Percentiles rank a stretch among this genome's conserved stretches.
phyloP scores from a whole-genome alignment of 495 filamentous ascomycete species.

The Bombardia bombarda region DNA sequence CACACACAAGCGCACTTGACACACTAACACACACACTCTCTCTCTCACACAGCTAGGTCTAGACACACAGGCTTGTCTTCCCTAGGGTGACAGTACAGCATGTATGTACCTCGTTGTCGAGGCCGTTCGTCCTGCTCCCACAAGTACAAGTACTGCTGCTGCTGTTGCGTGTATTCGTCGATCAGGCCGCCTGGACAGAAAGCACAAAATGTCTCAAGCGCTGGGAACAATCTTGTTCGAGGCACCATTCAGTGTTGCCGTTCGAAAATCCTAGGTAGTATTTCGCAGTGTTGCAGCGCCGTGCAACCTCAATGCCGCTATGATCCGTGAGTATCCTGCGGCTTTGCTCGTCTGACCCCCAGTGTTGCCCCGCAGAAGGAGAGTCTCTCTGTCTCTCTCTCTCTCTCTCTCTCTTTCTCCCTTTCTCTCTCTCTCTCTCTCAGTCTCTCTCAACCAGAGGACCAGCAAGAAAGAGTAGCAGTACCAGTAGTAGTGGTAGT shows the following conservation, averaged over 20 bases:
- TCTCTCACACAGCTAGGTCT: background rate
- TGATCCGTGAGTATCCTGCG: slow-evolving; percentile 12
- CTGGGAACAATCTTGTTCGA: slow-evolving; percentile 7
- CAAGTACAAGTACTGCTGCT: background rate
- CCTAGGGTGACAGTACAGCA: background rate
- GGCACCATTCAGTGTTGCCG: slow-evolving; percentile 5
- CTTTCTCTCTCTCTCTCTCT: too few species aligned
- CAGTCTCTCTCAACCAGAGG: too few species aligned
- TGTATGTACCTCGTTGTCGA: too few species aligned
- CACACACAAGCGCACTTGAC: too few species aligned
- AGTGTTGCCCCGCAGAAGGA: slow-evolving; percentile 8
- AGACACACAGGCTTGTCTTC: slow-evolving; percentile 1
- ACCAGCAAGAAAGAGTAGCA: too few species aligned
- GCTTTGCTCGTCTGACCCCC: slow-evolving; percentile 9
- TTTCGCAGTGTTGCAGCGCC: slow-evolving; percentile 24
- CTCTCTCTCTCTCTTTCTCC: background rate
- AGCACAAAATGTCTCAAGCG: slow-evolving; percentile 17
- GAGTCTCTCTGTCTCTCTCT: slow-evolving; percentile 2
- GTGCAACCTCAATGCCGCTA: slow-evolving; percentile 28
- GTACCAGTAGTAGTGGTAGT: background rate
- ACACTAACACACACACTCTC: slow-evolving; percentile 1
- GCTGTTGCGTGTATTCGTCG: slow-evolving; percentile 5
- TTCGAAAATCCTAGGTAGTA: slow-evolving; percentile 12
- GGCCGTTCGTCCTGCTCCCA: too few species aligned
- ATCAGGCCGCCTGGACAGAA: slow-evolving; percentile 1